These are phyloP conservation scores for Sclerotinia sclerotiorum DNA, from an alignment of 2,329 filamentous ascomycete genomes.

Conservation along the genomic window DNA sequence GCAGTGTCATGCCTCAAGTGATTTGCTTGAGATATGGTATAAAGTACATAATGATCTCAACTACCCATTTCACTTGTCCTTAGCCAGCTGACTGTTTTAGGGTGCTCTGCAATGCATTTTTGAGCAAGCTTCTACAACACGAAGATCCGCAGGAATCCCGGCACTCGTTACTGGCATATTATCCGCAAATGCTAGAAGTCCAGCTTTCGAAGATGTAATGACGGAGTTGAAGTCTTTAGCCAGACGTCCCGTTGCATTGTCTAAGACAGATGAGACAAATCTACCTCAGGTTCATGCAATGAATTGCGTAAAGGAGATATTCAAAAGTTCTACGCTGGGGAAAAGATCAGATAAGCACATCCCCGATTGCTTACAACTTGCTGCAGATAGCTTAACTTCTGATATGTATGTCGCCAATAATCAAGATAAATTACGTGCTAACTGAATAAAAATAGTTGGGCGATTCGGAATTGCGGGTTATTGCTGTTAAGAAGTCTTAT, in stretches of 20 bases:
- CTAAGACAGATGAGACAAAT: slow-evolving; percentile 58
- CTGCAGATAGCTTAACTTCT: slow-evolving; percentile 75
- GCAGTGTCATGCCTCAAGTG: slow-evolving; percentile 2
- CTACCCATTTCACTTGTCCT: neutral
- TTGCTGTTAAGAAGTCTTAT: slow-evolving; percentile 86
- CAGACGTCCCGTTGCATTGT: slow-evolving; percentile 51
- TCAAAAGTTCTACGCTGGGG: slow-evolving; percentile 77
- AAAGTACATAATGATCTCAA: slow-evolving; percentile 47
- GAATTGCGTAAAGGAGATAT: slow-evolving; percentile 90
- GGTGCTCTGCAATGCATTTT: slow-evolving; percentile 69
- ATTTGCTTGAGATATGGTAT: slow-evolving; percentile 66
- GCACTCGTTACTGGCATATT: slow-evolving; percentile 82
- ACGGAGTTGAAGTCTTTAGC: slow-evolving; percentile 61
- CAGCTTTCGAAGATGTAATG: slow-evolving; percentile 66
- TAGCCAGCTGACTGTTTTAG: slow-evolving; percentile 42
- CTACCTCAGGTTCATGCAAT: slow-evolving; percentile 91
- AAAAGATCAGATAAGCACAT: slow-evolving; percentile 72
- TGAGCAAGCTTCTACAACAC: slow-evolving; percentile 76
- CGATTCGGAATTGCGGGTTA: slow-evolving; percentile 88
- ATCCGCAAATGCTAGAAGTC: slow-evolving; percentile 58
- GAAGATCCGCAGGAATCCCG: slow-evolving; percentile 88
- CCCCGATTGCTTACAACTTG: slow-evolving; percentile 72
- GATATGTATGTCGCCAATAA: slow-evolving; percentile 57
- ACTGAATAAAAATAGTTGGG: slow-evolving; percentile 61
- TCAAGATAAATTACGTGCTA: slow-evolving; percentile 13